Conservation (phyloP, 352 stramenopile species). For the Globisporangium alternatum region DNA sequence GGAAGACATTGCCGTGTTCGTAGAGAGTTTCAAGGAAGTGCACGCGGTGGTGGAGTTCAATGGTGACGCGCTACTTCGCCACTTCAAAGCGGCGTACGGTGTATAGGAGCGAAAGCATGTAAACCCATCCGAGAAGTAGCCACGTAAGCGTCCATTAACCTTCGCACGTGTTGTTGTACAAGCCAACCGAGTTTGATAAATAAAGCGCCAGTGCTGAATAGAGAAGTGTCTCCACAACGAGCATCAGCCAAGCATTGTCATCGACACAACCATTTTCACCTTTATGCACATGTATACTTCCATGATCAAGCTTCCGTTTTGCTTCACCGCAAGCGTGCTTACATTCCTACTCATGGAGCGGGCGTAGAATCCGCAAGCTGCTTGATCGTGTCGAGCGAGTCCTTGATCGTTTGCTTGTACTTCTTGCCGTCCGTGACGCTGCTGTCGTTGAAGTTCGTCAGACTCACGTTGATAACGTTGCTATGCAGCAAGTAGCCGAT, state of each 20-base stretch:
- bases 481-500: constrained; percentile 88
- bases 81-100: constrained; percentile 60
- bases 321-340: neutral
- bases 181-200: too few species aligned
- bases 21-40: constrained; percentile 72
- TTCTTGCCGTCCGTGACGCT: constrained; percentile 59
- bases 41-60: constrained; percentile 67
- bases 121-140: neutral
- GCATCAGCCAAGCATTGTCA: neutral
- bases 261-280: neutral
- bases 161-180: too few species aligned
- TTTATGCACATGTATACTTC: neutral
- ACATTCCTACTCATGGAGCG: constrained; percentile 15
- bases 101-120: constrained; percentile 10
- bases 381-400: constrained; percentile 80
- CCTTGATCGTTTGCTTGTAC: constrained; percentile 62
- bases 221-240: neutral
- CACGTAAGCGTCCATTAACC: too few species aligned
- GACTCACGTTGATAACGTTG: constrained; percentile 76
- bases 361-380: constrained; percentile 52
- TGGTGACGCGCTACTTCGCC: constrained; percentile 48
- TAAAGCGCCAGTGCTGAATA: neutral
- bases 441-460: constrained; percentile 87
- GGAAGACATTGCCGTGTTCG: constrained; percentile 70
- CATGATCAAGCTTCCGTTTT: neutral